phyloP scores from a whole-genome alignment of 257 asterid species.

The Cordia subcordata region DNA sequence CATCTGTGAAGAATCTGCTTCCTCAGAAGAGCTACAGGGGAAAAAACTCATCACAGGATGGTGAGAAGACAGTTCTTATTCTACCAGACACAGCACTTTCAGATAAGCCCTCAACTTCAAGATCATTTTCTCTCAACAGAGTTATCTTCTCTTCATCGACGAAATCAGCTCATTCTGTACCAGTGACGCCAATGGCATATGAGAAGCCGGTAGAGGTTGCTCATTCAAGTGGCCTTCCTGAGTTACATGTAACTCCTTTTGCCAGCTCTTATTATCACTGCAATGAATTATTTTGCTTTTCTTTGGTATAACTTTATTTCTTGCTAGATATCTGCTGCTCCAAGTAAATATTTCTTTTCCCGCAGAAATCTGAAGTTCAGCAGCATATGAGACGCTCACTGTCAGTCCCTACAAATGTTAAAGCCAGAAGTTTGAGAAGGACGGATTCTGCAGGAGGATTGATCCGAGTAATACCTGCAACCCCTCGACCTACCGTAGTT shows the following conservation, averaged over 20 bases:
- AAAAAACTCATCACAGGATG: slow-evolving; percentile 51
- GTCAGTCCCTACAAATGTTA: slow-evolving; percentile 84
- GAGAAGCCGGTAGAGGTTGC: slow-evolving; percentile 32
- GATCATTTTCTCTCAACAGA: slow-evolving; percentile 85
- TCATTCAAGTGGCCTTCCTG: no score
- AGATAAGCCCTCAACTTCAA: slow-evolving; percentile 80
- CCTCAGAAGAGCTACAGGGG: slow-evolving; percentile 72
- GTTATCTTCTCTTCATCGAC: no score
- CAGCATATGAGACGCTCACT: slow-evolving; percentile 66
- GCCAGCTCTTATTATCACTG: slow-evolving; percentile 7
- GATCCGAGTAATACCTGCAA: slow-evolving; percentile 74
- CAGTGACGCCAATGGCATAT: slow-evolving; percentile 68
- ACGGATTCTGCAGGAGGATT: slow-evolving; percentile 68
- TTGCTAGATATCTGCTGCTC: no score
- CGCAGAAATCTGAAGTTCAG: slow-evolving; percentile 52
- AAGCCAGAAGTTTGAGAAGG: slow-evolving; percentile 65
- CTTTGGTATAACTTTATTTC: no score
- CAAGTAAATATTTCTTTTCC: no score
- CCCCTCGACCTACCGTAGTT: slow-evolving; percentile 35
- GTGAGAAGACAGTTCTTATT: slow-evolving; percentile 74
- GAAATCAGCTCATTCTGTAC: slow-evolving; percentile 64
- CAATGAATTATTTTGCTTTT: slow-evolving; percentile 2
- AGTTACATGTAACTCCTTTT: slow-evolving; percentile 41
- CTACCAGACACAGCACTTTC: slow-evolving; percentile 61
- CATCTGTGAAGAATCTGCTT: slow-evolving; percentile 75